Base-by-base conservation (phyloP, 2,329 filamentous ascomycete species). In the Trichoderma sp. region DNA sequence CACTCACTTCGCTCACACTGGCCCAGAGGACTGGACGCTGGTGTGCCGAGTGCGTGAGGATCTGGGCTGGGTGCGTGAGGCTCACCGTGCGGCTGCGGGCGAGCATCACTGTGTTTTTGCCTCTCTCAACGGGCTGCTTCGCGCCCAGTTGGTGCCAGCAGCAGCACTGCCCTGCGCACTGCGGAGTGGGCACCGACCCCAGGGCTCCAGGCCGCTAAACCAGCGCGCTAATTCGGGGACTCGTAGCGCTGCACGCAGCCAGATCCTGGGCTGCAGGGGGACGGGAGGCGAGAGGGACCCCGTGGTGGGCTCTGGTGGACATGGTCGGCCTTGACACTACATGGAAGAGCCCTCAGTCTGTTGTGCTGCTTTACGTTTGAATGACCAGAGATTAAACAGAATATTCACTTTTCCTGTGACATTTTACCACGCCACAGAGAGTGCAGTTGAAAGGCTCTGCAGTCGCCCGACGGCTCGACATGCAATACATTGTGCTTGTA, bases 131-230 rank as follows among this genome's bases (percentile, higher is more conserved):
- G n/a, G n/a, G n/a, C n/a, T 24, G 34, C 34, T 14, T 39, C 34
- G 34, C 5, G 34, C 34, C 34, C 34, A 12, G 34, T 39, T 39
- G 34, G 34, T 39, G 34, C 34, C 10, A 56, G 52, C 26, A 30
- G 30, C 45, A 51, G 57, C 57, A 60, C 45, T 41, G 57, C 57
- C 57, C 57, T 59, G 44, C 28, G 51, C 51, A 21, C 34, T 39
- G 52, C 52, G 52, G 52, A 56, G 52, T 24, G 21, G 21, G 21
- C 52, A 56, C 52, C 52, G 52, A 56, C 45, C 47, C n/a, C 56
- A 24, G 28, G 26, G 47, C 57, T 34, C 50, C 26, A 52, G 28
- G 19, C 50, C 50, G 50, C 50, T 52, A 52, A n/a, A 52, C 19
- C 21, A 24, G 52, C 39, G 57, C 57, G 57, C 57, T 60, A 60